Conservation (phyloP, 2,329 filamentous ascomycete genomes). For the Lasiodiplodia sp. region DNA sequence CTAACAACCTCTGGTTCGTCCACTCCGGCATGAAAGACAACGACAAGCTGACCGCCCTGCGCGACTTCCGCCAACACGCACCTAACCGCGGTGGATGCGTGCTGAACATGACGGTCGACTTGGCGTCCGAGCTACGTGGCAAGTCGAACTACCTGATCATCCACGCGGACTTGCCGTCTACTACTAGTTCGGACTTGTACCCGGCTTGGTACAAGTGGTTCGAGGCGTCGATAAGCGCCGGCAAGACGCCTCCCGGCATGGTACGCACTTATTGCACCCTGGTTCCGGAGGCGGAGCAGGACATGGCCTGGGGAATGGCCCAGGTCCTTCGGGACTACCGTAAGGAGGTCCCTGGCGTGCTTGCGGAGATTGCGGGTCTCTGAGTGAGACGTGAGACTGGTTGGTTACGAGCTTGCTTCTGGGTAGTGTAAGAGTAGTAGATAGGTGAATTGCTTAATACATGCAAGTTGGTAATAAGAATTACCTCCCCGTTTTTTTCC, state of each 20-base stretch:
- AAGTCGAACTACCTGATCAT: not conserved
- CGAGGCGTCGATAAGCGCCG: not conserved
- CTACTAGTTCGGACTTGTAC: not conserved
- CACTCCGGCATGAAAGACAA: no score
- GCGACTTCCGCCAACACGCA: not conserved
- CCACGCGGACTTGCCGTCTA: not conserved
- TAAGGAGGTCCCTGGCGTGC: not conserved
- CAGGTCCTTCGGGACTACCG: not conserved
- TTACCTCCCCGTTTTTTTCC: no score
- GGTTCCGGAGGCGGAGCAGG: not conserved
- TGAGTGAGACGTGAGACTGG: no score
- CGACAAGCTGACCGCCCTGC: no score
- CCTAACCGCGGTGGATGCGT: not conserved
- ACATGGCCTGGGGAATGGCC: not conserved
- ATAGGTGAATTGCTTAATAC: no score
- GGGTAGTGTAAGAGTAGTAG: no score
- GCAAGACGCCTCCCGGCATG: not conserved
- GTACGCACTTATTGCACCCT: not conserved
- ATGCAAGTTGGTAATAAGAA: no score
- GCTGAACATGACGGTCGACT: not conserved
- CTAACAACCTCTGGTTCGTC: no score
- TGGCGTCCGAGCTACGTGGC: not conserved
- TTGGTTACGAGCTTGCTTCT: no score
- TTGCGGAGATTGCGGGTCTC: not conserved
- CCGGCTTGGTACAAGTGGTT: not conserved